These are phyloP conservation scores for Fagopyrum homotropicum DNA, from an alignment of 148 eudicot genomes.

Conservation along the genomic window DNA sequence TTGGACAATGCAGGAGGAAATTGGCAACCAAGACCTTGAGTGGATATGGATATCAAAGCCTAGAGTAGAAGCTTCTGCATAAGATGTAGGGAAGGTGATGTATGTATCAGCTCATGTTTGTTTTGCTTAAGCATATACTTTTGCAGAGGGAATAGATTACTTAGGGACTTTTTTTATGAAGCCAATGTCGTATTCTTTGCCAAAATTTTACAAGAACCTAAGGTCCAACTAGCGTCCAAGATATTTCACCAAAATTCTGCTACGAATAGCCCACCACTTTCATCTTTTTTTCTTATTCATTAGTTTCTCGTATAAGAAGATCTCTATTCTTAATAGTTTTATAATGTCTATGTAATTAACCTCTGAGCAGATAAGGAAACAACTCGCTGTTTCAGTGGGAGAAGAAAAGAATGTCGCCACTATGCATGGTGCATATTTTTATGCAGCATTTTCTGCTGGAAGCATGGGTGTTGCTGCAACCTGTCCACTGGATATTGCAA, in stretches of 20 bases:
- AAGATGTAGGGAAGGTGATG: not conserved
- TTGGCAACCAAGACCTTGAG: too few relatives aligned
- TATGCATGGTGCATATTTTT: slow-evolving; percentile 68
- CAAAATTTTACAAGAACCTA: not conserved
- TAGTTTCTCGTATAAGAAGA: not conserved
- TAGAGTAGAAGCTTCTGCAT: not conserved
- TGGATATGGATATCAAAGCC: not conserved
- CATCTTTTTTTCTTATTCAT: not conserved
- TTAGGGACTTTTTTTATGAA: not conserved
- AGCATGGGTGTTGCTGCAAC: slow-evolving; percentile 94
- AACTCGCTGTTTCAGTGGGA: slow-evolving; percentile 44
- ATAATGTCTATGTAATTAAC: slow-evolving; percentile 11
- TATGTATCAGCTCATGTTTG: not conserved
- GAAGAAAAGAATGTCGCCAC: slow-evolving; percentile 47
- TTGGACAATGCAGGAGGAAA: not conserved
- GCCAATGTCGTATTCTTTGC: not conserved
- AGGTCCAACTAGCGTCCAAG: not conserved
- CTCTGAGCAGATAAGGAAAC: slow-evolving; percentile 54
- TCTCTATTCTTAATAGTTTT: not conserved
- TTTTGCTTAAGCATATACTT: not conserved
- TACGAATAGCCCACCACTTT: not conserved
- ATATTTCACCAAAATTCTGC: not conserved
- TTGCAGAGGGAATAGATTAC: not conserved
- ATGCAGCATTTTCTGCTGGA: slow-evolving; percentile 93
- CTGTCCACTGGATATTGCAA: slow-evolving; percentile 89